Evolutionary conservation across 768 basidiomycete species (phyloP).

Genomic region (Rhizopogon sp.): DNA sequence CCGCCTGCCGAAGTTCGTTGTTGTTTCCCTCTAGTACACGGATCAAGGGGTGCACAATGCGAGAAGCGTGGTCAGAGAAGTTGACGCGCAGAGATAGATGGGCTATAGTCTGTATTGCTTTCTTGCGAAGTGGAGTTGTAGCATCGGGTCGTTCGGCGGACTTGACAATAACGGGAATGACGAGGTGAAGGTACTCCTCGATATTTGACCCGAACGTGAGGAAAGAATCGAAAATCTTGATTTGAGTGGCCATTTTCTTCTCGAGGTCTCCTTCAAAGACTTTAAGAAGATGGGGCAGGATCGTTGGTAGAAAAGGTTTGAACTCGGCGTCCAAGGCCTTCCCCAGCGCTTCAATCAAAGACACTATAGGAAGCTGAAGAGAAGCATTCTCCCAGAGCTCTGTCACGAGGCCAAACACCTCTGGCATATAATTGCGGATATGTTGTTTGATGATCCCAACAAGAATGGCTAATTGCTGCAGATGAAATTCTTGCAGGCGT

Average conservation of each 20-base stretch:
- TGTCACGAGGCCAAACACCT: conserved; percentile 78
- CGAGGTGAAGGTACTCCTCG: conserved; percentile 95
- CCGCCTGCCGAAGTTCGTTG: conserved; percentile 77
- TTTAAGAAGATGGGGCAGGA: conserved; percentile 84
- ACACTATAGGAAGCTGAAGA: conserved; percentile 88
- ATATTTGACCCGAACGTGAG: conserved; percentile 94
- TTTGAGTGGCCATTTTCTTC: conserved; percentile 70
- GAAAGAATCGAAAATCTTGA: conserved; percentile 92
- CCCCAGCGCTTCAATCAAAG: conserved; percentile 88
- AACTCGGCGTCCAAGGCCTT: conserved; percentile 96
- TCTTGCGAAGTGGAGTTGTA: conserved; percentile 70
- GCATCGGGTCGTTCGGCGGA: conserved; percentile 83
- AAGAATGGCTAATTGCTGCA: conserved; percentile 93
- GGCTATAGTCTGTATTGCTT: conserved; percentile 88
- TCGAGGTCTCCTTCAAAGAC: conserved; percentile 90
- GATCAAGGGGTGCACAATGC: conserved; percentile 93
- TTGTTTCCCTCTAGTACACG: conserved; percentile 72
- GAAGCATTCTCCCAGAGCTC: conserved; percentile 86
- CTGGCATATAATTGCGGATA: conserved; percentile 84
- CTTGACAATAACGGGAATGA: conserved; percentile 90
- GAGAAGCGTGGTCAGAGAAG: conserved; percentile 95
- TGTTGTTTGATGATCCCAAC: conserved; percentile 97
- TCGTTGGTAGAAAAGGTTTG: conserved; percentile 89
- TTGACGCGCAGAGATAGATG: conserved; percentile 89
- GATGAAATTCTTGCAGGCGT: conserved; percentile 85